Conservation (phyloP, 1,139 yeast genomes). For the Debaryomycetaceae sp. region DNA sequence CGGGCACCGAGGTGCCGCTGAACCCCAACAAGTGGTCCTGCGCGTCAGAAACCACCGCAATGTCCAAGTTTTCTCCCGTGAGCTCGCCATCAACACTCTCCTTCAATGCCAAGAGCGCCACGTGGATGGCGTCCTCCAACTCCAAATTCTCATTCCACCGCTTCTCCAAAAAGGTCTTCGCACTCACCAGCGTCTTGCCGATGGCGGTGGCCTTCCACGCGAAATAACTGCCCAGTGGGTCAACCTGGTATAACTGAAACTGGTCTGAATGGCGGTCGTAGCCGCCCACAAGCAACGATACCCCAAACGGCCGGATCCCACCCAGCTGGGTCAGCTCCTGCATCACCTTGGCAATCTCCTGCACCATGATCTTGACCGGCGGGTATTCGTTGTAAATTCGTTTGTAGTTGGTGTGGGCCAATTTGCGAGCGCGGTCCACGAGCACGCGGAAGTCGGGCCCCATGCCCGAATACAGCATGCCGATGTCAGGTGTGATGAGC, state of each 20-base stretch:
- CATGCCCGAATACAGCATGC: slow-evolving; percentile 97
- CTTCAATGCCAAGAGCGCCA: slow-evolving; percentile 87
- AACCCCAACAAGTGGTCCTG: slow-evolving; percentile 80
- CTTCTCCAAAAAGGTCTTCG: slow-evolving; percentile 94
- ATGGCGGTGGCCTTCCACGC: slow-evolving; percentile 99
- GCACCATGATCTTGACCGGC: slow-evolving; percentile 90
- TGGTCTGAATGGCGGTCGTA: slow-evolving; percentile 74
- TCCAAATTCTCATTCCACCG: slow-evolving; percentile 98
- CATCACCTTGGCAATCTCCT: slow-evolving; percentile 93
- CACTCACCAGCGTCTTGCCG: slow-evolving; percentile 91
- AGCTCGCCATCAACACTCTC: slow-evolving; percentile 98
- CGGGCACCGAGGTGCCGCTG: slow-evolving; percentile 73
- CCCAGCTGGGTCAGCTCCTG: slow-evolving; percentile 98
- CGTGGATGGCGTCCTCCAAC: slow-evolving; percentile 96
- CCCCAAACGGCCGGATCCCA: slow-evolving; percentile 98
- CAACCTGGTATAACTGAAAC: slow-evolving; percentile 90
- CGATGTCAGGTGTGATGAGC: slow-evolving; percentile 88
- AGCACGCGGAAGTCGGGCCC: slow-evolving; percentile 97
- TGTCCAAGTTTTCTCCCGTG: slow-evolving; percentile 94
- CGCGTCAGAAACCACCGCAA: slow-evolving; percentile 81
- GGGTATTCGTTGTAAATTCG: slow-evolving; percentile 95
- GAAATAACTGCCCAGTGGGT: slow-evolving; percentile 96
- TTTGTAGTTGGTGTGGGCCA: slow-evolving; percentile 90
- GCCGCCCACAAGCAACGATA: slow-evolving; percentile 90
- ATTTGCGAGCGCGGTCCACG: slow-evolving; percentile 88